These are phyloP conservation scores for Colletotrichum godetiae DNA, from an alignment of 2,329 filamentous ascomycete genomes.

Conservation along the genomic window DNA sequence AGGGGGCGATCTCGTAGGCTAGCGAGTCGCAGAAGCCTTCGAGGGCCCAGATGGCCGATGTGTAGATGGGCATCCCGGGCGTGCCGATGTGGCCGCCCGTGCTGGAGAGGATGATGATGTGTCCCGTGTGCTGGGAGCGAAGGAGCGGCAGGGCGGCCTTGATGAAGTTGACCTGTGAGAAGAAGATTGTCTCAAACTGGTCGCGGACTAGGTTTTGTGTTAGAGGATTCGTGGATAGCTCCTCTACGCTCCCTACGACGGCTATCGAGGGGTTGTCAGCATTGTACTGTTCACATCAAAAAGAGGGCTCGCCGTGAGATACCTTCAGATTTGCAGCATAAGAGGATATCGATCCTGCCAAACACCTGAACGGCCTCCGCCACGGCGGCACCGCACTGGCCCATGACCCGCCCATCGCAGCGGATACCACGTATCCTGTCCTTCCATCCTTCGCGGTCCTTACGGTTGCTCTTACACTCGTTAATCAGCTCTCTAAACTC, in stretches of 20 bases:
- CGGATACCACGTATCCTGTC: slow-evolving; percentile 77
- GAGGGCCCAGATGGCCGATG: slow-evolving; percentile 91
- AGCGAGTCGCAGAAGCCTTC: slow-evolving; percentile 97
- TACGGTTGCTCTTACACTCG: slow-evolving; percentile 71
- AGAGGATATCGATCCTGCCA: slow-evolving; percentile 87
- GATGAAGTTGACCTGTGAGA: slow-evolving; percentile 95
- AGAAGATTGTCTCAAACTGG: slow-evolving; percentile 95
- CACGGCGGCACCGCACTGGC: slow-evolving; percentile 85
- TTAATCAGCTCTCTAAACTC: slow-evolving; percentile 85
- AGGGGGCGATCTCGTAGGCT: slow-evolving; percentile 95
- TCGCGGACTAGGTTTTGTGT: slow-evolving; percentile 85
- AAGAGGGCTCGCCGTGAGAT: slow-evolving; percentile 32
- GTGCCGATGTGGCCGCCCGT: slow-evolving; percentile 94
- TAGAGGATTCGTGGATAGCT: slow-evolving; percentile 78
- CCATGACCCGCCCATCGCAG: slow-evolving; percentile 71
- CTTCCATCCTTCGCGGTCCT: slow-evolving; percentile 81
- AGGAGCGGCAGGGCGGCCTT: slow-evolving; percentile 86
- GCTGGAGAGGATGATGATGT: slow-evolving; percentile 90
- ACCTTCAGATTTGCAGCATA: slow-evolving; percentile 92
- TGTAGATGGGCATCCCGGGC: slow-evolving; percentile 90
- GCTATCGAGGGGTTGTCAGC: slow-evolving; percentile 57
- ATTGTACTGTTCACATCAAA: neutral
- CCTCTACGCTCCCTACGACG: slow-evolving; percentile 90
- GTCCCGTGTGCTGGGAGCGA: slow-evolving; percentile 83
- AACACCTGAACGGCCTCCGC: slow-evolving; percentile 88